These are phyloP conservation scores for Casuarina glauca DNA, from an alignment of 306 rosid species.

Conservation along the genomic window DNA sequence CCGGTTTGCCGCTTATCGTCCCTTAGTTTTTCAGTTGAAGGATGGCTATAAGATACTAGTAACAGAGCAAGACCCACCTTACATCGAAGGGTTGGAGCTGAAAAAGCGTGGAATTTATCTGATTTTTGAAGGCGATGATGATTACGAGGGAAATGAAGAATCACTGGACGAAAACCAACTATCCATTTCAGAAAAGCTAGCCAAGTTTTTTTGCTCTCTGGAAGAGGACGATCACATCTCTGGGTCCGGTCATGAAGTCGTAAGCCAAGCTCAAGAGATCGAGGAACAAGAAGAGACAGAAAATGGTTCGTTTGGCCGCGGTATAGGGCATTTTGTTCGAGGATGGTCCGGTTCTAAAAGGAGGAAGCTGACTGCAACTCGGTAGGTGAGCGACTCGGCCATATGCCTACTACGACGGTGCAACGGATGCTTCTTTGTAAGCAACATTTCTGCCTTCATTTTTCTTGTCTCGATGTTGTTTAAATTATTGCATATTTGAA, in stretches of 20 bases:
- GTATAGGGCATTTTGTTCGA: neutral
- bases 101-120: conserved; percentile 46
- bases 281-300: neutral
- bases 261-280: conserved; percentile 12
- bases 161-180: conserved; percentile 30
- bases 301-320: neutral
- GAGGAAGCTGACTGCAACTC: neutral
- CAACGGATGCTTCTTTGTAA: neutral
- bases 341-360: neutral
- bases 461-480: neutral
- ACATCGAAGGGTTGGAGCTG: conserved; percentile 44
- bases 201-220: conserved; percentile 33
- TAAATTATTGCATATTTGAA: no score
- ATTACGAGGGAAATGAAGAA: conserved; percentile 56
- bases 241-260: conserved; percentile 8
- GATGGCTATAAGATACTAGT: conserved; percentile 46
- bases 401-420: neutral
- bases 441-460: neutral
- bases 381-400: neutral
- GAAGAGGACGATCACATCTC: conserved; percentile 10
- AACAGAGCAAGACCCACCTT: conserved; percentile 31
- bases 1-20: conserved; percentile 34
- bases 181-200: conserved; percentile 57
- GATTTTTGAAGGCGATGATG: conserved; percentile 61
- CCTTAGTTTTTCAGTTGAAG: conserved; percentile 30